phyloP scores from a whole-genome alignment of 768 basidiomycete genomes.

The Lentinus brumalis region DNA sequence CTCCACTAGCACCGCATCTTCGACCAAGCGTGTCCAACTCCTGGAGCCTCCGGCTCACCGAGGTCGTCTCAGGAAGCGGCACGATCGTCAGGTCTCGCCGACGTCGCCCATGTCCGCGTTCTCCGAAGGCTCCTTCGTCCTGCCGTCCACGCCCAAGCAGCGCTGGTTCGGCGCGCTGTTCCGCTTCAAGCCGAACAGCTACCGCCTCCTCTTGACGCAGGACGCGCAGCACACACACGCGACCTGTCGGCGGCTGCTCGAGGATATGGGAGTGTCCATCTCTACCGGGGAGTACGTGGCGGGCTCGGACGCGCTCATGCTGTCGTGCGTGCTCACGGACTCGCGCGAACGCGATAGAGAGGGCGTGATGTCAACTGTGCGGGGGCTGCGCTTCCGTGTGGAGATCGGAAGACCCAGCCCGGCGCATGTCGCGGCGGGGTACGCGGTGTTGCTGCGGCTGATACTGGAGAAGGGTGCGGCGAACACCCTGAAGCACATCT shows the following conservation, averaged over 20 bases:
- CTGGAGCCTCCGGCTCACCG: constrained; percentile 44
- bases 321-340: constrained; percentile 81
- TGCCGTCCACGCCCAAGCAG: constrained; percentile 53
- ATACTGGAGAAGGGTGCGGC: constrained; percentile 87
- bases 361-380: constrained; percentile 55
- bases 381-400: constrained; percentile 80
- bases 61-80: constrained; percentile 23
- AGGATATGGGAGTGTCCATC: constrained; percentile 58
- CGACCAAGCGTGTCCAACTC: constrained; percentile 50
- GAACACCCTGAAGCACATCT: constrained; percentile 78
- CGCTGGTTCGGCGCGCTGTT: constrained; percentile 88
- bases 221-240: constrained; percentile 67
- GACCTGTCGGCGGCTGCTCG: constrained; percentile 73
- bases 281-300: constrained; percentile 26
- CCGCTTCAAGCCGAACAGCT: constrained; percentile 73
- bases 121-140: constrained; percentile 37
- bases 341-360: constrained; percentile 43
- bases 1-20: constrained; percentile 29
- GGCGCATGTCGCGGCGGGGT: constrained; percentile 47
- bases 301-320: constrained; percentile 50
- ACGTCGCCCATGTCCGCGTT: constrained; percentile 45
- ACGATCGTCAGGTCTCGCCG: constrained; percentile 38
- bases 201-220: constrained; percentile 57
- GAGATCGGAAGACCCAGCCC: constrained; percentile 56
- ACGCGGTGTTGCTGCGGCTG: constrained; percentile 61